Conservation (phyloP, 768 basidiomycete genomes). For the Hirschioporus abietinus region DNA sequence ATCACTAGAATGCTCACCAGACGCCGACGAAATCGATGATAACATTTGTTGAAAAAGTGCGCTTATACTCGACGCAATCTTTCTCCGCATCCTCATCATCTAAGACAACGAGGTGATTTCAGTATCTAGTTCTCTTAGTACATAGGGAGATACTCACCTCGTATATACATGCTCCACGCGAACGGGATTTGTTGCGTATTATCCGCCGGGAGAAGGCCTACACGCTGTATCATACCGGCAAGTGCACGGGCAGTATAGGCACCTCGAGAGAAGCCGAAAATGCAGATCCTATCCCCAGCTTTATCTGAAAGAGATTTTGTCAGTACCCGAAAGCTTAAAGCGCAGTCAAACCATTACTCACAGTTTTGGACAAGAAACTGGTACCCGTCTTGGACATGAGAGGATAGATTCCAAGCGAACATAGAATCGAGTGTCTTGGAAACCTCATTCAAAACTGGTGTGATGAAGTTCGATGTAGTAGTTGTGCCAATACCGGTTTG, state of each 20-base stretch:
- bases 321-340: neutral
- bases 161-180: constrained; percentile 16
- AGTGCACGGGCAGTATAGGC: constrained; percentile 31
- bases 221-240: constrained; percentile 27
- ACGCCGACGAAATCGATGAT: constrained; percentile 48
- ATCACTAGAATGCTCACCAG: constrained; percentile 30
- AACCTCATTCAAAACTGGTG: constrained; percentile 8
- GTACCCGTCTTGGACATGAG: constrained; percentile 17
- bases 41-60: constrained; percentile 39
- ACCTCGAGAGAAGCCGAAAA: constrained; percentile 36
- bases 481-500: constrained; percentile 18
- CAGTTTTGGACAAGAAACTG: constrained; percentile 21
- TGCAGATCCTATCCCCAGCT: constrained; percentile 24
- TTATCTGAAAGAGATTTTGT: neutral
- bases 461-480: constrained; percentile 2
- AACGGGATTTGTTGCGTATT: constrained; percentile 27
- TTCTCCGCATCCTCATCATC: constrained; percentile 17
- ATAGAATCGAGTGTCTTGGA: constrained; percentile 13
- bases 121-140: neutral
- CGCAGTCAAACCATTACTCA: neutral
- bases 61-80: constrained; percentile 32
- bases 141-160: neutral
- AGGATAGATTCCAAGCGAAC: constrained; percentile 14
- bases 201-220: constrained; percentile 24
- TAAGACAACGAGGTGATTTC: constrained; percentile 1